These are phyloP conservation scores for Fusarium fujikuroi DNA, from an alignment of 2,329 filamentous ascomycete species.

Conservation along the genomic window DNA sequence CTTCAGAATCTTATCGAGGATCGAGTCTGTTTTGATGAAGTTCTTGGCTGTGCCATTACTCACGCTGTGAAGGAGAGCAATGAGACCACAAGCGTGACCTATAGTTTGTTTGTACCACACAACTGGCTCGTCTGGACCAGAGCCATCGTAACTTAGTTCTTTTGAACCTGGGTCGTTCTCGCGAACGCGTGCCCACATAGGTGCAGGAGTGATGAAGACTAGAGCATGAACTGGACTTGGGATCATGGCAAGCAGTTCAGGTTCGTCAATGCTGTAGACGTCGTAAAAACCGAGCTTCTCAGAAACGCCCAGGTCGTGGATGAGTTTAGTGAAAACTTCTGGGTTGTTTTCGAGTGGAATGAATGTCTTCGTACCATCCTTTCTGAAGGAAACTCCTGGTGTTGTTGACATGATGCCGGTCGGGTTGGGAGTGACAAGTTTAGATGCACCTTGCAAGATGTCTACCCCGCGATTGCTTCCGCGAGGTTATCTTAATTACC, in stretches of 20 bases:
- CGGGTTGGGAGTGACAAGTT: neutral
- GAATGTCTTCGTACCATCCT: conserved; percentile 48
- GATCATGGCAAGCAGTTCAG: conserved; percentile 74
- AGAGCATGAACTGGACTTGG: conserved; percentile 81
- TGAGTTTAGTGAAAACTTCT: conserved; percentile 78
- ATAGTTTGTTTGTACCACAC: conserved; percentile 91
- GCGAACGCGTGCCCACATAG: conserved; percentile 59
- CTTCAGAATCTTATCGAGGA: conserved; percentile 67
- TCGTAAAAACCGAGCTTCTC: conserved; percentile 78
- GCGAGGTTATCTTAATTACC: neutral
- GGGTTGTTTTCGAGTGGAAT: conserved; percentile 71
- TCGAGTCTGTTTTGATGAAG: conserved; percentile 64
- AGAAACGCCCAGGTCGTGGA: conserved; percentile 77
- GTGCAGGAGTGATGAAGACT: conserved; percentile 79
- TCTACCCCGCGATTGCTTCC: conserved; percentile 16
- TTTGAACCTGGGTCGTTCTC: conserved; percentile 37
- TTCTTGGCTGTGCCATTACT: conserved; percentile 72
- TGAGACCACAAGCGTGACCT: conserved; percentile 82
- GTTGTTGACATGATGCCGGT: conserved; percentile 27
- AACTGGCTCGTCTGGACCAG: conserved; percentile 67
- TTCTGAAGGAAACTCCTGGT: conserved; percentile 24
- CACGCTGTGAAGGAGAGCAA: conserved; percentile 78
- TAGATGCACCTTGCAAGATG: neutral
- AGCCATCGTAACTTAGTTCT: conserved; percentile 47
- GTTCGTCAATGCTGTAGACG: conserved; percentile 83